These are phyloP conservation scores for Meyerozyma smithsonii DNA, from an alignment of 1,139 yeast genomes.

Conservation along the genomic window DNA sequence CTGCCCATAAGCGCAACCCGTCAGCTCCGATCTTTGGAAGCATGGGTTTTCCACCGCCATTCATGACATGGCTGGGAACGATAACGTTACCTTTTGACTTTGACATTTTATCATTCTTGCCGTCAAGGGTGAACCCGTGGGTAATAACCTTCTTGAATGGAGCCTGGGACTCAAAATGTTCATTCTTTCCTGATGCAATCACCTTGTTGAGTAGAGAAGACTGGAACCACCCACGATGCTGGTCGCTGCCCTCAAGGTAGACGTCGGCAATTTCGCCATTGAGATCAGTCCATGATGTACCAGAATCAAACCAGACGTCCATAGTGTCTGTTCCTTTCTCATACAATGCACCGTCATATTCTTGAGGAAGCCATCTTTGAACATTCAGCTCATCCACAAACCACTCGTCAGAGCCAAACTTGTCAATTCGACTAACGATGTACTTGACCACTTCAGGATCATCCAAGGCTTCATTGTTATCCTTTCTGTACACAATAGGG, in stretches of 20 bases:
- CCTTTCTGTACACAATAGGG: constrained; percentile 70
- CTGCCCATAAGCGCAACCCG: constrained; percentile 88
- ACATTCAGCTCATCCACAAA: constrained; percentile 52
- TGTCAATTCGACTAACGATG: constrained; percentile 49
- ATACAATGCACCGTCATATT: constrained; percentile 36
- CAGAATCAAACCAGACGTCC: constrained; percentile 99
- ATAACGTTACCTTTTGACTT: constrained; percentile 85
- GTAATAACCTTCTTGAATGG: constrained; percentile 80
- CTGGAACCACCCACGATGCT: constrained; percentile 99
- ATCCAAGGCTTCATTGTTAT: constrained; percentile 55
- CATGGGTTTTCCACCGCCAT: constrained; percentile 54
- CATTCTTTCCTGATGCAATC: constrained; percentile 40
- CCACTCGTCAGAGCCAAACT: constrained; percentile 76
- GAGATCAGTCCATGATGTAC: constrained; percentile 83
- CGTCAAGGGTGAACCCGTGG: constrained; percentile 91
- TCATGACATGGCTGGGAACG: constrained; percentile 60
- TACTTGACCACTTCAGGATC: constrained; percentile 48
- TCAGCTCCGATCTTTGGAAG: constrained; percentile 82
- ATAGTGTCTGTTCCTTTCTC: constrained; percentile 80
- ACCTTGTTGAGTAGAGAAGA: constrained; percentile 81
- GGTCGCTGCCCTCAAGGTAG: constrained; percentile 93
- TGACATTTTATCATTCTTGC: constrained; percentile 86
- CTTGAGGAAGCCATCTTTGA: constrained; percentile 67
- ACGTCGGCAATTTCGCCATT: constrained; percentile 60
- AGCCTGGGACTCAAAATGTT: constrained; percentile 39